A percentile compares a stretch with the other conserved stretches of the same genome.
phyloP scores from a whole-genome alignment of 78 protist genomes.

The Capsaspora owczarzaki region DNA sequence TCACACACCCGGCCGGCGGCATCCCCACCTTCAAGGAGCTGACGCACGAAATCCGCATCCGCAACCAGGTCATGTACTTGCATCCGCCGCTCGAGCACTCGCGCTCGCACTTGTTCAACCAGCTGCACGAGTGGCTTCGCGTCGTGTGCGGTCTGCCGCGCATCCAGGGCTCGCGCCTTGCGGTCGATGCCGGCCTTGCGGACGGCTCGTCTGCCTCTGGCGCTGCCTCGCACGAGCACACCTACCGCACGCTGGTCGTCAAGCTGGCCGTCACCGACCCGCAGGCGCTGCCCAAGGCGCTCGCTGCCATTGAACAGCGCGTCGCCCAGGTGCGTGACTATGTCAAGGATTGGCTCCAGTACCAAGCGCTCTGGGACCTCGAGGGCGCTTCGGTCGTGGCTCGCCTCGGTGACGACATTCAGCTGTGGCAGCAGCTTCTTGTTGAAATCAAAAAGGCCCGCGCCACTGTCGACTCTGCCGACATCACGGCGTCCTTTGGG shows the following conservation, averaged over 20 bases:
- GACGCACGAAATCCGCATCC: slow-evolving; percentile 53
- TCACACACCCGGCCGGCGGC: neutral
- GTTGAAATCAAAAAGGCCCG: slow-evolving; percentile 44
- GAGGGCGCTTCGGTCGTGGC: slow-evolving; percentile 40
- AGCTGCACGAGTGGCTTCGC: slow-evolving; percentile 52
- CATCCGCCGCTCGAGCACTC: slow-evolving; percentile 79
- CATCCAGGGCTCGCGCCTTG: slow-evolving; percentile 45
- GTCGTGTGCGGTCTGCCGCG: slow-evolving; percentile 45
- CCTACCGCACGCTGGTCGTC: slow-evolving; percentile 4
- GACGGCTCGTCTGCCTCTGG: neutral
- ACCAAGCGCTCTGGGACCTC: slow-evolving; percentile 92
- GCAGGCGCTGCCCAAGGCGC: slow-evolving; percentile 40
- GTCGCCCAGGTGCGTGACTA: slow-evolving; percentile 41
- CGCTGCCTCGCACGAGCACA: neutral
- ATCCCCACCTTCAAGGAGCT: neutral
- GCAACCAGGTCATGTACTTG: slow-evolving; percentile 55
- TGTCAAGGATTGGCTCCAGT: slow-evolving; percentile 76
- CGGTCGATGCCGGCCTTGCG: neutral
- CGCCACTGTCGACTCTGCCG: slow-evolving; percentile 66
- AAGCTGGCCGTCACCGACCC: slow-evolving; percentile 4
- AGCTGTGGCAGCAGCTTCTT: slow-evolving; percentile 54
- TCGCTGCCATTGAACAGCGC: slow-evolving; percentile 40
- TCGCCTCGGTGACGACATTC: slow-evolving; percentile 70
- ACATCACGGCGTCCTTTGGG: slow-evolving; percentile 59
- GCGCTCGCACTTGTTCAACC: slow-evolving; percentile 50